Percentiles rank a stretch among this genome's conserved stretches.
Conservation (phyloP, 495 filamentous ascomycete genomes). For the Tuber umbilicatum region DNA sequence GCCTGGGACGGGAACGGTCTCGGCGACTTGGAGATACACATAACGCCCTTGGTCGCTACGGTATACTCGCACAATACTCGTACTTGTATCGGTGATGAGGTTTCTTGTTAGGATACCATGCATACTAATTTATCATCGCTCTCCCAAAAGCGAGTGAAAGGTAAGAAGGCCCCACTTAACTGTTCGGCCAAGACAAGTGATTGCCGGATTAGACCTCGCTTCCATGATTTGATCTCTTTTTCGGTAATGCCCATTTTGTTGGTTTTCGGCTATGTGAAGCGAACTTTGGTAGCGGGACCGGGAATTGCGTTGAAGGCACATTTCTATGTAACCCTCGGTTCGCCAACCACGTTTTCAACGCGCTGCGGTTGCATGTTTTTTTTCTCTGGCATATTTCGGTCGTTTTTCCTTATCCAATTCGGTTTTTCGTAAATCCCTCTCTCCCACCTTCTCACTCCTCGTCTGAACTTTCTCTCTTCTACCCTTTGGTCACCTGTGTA, state of each 20-base stretch:
- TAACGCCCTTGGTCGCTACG: not conserved
- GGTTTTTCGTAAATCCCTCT: not conserved
- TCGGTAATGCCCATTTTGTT: slow-evolving; percentile 16
- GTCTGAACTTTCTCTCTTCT: not conserved
- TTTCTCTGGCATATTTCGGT: not conserved
- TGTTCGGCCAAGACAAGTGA: slow-evolving; percentile 8
- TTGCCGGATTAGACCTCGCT: slow-evolving; percentile 27
- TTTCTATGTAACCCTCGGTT: not conserved
- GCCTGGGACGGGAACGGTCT: slow-evolving; percentile 33
- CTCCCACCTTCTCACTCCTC: not conserved
- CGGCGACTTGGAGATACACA: slow-evolving; percentile 9
- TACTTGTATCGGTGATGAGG: not conserved
- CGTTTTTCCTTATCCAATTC: not conserved
- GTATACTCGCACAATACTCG: not conserved
- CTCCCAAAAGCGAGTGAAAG: not conserved
- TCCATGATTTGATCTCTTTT: not conserved
- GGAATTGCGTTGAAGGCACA: slow-evolving; percentile 8
- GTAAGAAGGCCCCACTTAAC: not conserved
- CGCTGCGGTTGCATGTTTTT: not conserved
- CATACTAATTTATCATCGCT: not conserved
- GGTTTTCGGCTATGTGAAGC: slow-evolving; percentile 28
- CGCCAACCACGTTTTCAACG: slow-evolving; percentile 2
- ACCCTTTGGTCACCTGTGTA: not conserved
- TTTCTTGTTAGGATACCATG: not conserved
- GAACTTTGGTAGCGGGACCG: slow-evolving; percentile 37